Base-by-base conservation (phyloP, 2,329 filamentous ascomycete genomes). In the Cladorrhinum sp. region DNA sequence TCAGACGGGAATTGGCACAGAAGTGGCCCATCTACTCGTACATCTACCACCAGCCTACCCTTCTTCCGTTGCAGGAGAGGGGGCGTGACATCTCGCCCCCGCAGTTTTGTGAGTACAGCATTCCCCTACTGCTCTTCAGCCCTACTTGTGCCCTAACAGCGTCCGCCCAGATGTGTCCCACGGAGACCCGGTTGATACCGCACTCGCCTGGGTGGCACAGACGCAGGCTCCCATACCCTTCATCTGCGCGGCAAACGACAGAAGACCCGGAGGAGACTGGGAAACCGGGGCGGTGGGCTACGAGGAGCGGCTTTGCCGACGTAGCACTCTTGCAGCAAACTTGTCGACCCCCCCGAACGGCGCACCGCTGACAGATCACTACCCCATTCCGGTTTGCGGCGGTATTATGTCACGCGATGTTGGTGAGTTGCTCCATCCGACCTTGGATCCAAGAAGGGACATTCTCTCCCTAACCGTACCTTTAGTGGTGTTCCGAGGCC, bases 251-350 rank as follows among this genome's bases (percentile, higher is more conserved):
- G 90, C 90, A 53, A 91, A 92, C 74, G 89, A 92, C 72, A 89
- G 88, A 70, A 81, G 88, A 39, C 82, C 89, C 0, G 90, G 90
- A 9, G 90, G 90, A n/a, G 89, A 92, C 71, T 93, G 90, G 90
- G 89, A 92, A 58, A 73, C 78, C 36, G 83, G 82, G 9, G 76
- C 83, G 12, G 79, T 83, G 66, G 85, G 85, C 30, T 86, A 86
- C 57, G 86, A 90, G 75, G 90, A 92, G 73, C 87, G 87, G 66
- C 82, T 93, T 39, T 90, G 89, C 69, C 82, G 89, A 62, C 81
- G 90, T 67, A 91, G 88, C 75, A 92, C 88, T 65, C 82, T 93
- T 33, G 87, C 87, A 5, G 85, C 87, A 18, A 86, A 86, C 2
- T 79, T 92, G 54, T 82, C 80, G 21, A 87, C 82, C 51, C 86